A percentile compares a stretch with the other conserved stretches of the same genome.
phyloP scores from a whole-genome alignment of 139 green algal genomes.

The Tetratostichococcus sp. region DNA sequence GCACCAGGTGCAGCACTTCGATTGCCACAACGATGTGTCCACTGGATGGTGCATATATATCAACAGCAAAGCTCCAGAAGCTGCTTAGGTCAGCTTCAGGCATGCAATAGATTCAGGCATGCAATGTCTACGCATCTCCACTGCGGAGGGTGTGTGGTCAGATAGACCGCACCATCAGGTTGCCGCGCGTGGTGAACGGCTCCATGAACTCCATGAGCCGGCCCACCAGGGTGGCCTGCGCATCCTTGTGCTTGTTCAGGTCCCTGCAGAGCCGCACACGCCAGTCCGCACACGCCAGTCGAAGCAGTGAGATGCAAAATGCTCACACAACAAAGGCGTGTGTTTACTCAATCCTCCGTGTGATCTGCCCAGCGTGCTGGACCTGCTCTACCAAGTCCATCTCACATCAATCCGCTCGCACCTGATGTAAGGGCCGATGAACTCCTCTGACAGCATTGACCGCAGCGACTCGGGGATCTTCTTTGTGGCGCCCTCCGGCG shows the following conservation, averaged over 20 bases:
- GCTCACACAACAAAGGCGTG: not conserved
- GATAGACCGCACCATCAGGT: constrained; percentile 1
- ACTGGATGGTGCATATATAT: too few relatives aligned
- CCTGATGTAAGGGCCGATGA: constrained; percentile 2
- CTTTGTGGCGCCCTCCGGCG: not conserved
- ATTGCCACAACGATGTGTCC: too few relatives aligned
- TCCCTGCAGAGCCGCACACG: not conserved
- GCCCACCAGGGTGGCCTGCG: constrained; percentile 7
- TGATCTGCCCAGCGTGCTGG: too few relatives aligned
- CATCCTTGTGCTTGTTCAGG: not conserved
- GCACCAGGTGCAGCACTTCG: not conserved
- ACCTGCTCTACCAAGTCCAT: too few relatives aligned
- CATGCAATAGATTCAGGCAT: too few relatives aligned
- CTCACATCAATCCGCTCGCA: not conserved
- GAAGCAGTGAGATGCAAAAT: not conserved
- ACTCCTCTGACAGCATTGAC: not conserved
- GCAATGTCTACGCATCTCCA: too few relatives aligned
- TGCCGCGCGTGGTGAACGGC: constrained; percentile 23
- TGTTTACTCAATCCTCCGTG: too few relatives aligned
- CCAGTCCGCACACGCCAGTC: not conserved
- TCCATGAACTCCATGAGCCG: constrained; percentile 24
- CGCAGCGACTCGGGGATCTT: constrained; percentile 10
- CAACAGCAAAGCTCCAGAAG: too few relatives aligned
- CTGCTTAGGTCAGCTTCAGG: too few relatives aligned
- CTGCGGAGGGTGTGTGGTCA: too few relatives aligned